Base-by-base conservation (phyloP, 768 basidiomycete species). In the Exsudoporus frostii region DNA sequence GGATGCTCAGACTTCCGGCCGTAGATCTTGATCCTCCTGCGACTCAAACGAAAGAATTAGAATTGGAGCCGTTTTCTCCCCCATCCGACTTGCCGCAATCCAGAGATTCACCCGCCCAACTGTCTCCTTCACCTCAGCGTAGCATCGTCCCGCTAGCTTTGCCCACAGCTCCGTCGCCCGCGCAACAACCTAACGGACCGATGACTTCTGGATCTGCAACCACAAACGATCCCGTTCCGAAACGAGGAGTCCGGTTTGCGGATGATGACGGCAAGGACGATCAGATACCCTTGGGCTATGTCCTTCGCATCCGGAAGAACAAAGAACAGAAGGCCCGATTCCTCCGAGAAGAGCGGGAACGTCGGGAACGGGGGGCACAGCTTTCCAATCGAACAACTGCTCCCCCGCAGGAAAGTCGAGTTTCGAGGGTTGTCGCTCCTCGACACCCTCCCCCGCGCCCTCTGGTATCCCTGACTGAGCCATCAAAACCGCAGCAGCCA, bases 321-420 rank as follows among this genome's bases (percentile, higher is more conserved):
- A 83, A 84, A 40, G 86, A 85, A 67, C 82, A 87, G 69, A 86
- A 86, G 72, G 84, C 83, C 40, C 78, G 70, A 40, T 86, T 88
- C 60, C 73, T 89, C 61, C 78, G 75, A 41, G 77, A 77, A 66
- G 81, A 87, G 60, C 79, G 80, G 56, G 75, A 81, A 56, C 76
- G 75, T 50, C 78, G 85, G 27, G 70, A 72, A 34, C 69, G 73
- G 45, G 79, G 75, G 32, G 46, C 56, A 50, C 63, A 59, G 54
- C 46, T 30, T 55, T 4, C 55, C 25, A 4, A 64, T 27, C 71
- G 65, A 41, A 57, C 32, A 27, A 49, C 41, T 20, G 47, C 32
- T 15, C 37, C 43, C 4, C 45, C 43, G 13, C 65, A 47, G 29
- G 57, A 54, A 30, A 51, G 30, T 22, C 60, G 47, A 36, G 50